Percentiles rank a stretch among this genome's conserved stretches.
These are phyloP conservation scores for Gossypium bickii DNA, from an alignment of 345 rosid species.

Conservation along the genomic window DNA sequence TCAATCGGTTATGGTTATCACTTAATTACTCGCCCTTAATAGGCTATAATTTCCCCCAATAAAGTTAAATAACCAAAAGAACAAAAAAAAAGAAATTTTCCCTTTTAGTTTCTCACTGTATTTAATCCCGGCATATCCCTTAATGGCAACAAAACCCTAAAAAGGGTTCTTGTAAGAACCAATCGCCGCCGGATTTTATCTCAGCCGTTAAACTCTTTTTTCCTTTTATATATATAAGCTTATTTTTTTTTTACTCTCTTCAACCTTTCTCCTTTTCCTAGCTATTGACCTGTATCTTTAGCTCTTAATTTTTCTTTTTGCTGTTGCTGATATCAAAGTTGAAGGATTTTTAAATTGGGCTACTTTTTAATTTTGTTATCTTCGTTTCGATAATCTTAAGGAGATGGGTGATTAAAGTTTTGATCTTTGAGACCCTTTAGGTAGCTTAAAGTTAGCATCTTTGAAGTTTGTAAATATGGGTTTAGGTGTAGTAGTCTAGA, in stretches of 20 bases:
- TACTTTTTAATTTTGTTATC: conserved; percentile 9
- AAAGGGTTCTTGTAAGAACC: conserved; percentile 71
- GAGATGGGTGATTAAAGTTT: conserved; percentile 28
- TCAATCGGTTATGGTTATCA: too few relatives aligned
- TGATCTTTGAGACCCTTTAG: conserved; percentile 38
- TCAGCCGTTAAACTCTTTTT: conserved; percentile 30
- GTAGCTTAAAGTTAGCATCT: conserved; percentile 21
- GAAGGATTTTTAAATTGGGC: background rate
- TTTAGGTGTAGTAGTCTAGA: conserved; percentile 6
- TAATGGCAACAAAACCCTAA: conserved; percentile 67
- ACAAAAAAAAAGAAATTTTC: background rate
- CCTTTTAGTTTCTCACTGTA: conserved; percentile 6
- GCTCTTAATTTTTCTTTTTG: background rate
- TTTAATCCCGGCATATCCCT: conserved; percentile 23
- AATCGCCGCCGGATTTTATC: conserved; percentile 78
- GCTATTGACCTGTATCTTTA: background rate
- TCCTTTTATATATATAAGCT: conserved; percentile 16
- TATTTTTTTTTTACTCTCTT: background rate
- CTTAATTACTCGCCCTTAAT: too few relatives aligned
- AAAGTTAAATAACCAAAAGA: background rate
- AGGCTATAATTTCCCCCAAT: background rate
- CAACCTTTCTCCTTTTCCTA: conserved; percentile 15
- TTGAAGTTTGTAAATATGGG: conserved; percentile 32
- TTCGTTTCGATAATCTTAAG: conserved; percentile 10
- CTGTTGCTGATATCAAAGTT: background rate